Conservation (phyloP, 2,329 filamentous ascomycete genomes). For the Aspergillus melleus region DNA sequence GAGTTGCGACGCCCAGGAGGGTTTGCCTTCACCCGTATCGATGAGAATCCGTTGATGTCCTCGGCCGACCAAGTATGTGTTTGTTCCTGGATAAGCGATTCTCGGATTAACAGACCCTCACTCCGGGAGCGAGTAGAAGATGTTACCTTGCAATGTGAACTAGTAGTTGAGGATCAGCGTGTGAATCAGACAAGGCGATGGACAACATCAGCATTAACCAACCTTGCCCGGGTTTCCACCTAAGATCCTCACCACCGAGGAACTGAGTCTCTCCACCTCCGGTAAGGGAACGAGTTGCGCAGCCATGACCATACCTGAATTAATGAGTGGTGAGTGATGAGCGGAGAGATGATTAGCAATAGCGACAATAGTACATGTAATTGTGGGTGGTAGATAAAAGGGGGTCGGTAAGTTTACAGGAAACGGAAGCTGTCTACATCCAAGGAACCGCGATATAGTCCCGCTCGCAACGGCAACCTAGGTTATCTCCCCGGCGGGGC, state of each 20-base stretch:
- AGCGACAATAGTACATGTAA: background rate
- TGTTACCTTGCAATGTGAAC: constrained; percentile 61
- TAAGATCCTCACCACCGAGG: constrained; percentile 77
- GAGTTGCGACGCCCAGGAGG: constrained; percentile 70
- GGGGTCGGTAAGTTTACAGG: background rate
- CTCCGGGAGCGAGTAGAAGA: background rate
- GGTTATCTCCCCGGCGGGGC: constrained; percentile 5
- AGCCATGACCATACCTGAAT: constrained; percentile 50
- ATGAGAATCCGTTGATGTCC: constrained; percentile 74
- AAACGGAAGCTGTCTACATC: background rate
- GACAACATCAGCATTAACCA: constrained; percentile 4
- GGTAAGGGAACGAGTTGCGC: constrained; percentile 64
- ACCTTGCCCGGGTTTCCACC: constrained; percentile 89
- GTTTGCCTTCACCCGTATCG: constrained; percentile 82
- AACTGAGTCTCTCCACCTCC: constrained; percentile 74
- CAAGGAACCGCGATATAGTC: background rate
- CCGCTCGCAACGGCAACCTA: background rate
- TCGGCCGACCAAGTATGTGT: constrained; percentile 87
- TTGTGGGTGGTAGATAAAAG: background rate
- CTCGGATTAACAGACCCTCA: background rate
- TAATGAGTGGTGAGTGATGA: background rate
- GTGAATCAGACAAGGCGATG: background rate
- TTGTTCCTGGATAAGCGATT: constrained; percentile 61
- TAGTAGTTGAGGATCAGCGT: constrained; percentile 14
- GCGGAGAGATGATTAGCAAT: background rate